phyloP scores from a whole-genome alignment of 2,329 filamentous ascomycete species.

The Colletotrichum sp. region DNA sequence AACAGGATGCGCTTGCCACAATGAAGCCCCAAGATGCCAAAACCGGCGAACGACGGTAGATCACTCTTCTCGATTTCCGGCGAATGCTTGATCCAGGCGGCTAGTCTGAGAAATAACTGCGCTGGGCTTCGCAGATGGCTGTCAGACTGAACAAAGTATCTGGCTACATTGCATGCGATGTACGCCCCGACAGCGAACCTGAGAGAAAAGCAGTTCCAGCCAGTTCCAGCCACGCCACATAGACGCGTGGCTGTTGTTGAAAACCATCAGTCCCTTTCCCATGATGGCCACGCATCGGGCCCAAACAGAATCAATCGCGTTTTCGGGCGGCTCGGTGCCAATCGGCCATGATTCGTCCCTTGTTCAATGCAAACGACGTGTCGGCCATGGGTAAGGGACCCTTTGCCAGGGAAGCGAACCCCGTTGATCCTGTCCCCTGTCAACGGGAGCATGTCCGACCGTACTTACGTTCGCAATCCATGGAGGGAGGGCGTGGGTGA shows the following conservation, averaged over 20 bases:
- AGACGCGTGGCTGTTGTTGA: background rate
- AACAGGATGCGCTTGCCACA: background rate
- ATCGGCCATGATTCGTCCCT: background rate
- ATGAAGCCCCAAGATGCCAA: background rate
- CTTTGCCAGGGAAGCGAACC: background rate
- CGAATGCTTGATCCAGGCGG: background rate
- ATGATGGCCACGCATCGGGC: background rate
- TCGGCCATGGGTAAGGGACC: background rate
- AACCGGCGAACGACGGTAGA: background rate
- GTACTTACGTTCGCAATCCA: background rate
- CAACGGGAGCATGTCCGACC: background rate
- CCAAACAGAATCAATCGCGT: background rate
- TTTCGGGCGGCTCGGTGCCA: background rate
- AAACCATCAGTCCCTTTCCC: background rate
- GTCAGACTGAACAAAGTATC: background rate
- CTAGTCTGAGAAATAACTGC: background rate
- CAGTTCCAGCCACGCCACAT: background rate
- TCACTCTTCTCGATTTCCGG: background rate
- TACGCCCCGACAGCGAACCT: background rate
- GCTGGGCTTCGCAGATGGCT: background rate
- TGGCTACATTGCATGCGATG: background rate
- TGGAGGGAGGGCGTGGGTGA: background rate
- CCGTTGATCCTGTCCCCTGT: constrained; percentile 1
- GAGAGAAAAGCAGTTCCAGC: background rate
- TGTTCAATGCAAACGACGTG: constrained; percentile 5